Percentiles rank a stretch among this genome's conserved stretches.
Conservation (phyloP, 1,284 basidiomycete genomes). For the Moesziomyces parantarcticus region DNA sequence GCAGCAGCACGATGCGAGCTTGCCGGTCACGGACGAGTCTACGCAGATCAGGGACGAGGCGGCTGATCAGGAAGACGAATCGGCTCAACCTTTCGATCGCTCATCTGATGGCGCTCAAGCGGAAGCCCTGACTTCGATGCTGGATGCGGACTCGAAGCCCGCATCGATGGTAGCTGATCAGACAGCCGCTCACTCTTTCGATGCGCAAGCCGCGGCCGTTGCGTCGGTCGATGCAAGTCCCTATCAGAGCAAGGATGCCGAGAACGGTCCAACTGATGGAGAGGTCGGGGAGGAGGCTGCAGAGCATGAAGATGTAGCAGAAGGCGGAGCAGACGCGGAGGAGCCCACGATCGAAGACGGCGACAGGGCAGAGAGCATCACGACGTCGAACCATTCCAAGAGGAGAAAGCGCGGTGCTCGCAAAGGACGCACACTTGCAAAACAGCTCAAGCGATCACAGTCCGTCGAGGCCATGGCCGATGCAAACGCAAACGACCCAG, state of each 20-base stretch:
- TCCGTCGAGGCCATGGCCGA: conserved; percentile 48
- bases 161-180: too few species aligned
- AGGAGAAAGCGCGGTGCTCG: conserved; percentile 55
- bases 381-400: conserved; percentile 50
- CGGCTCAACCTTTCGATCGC: too few species aligned
- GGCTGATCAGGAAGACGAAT: not conserved
- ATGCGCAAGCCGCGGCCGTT: not conserved
- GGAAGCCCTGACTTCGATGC: too few species aligned
- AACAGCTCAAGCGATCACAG: conserved; percentile 55
- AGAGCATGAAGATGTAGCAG: conserved; percentile 10
- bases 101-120: too few species aligned
- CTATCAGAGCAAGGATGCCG: conserved; percentile 4
- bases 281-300: not conserved
- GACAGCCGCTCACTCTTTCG: not conserved
- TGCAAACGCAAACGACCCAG: conserved; percentile 24
- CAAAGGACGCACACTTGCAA: conserved; percentile 52
- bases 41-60: not conserved
- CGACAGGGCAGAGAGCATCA: conserved; percentile 28
- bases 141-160: too few species aligned
- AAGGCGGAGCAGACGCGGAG: conserved; percentile 4
- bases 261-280: not conserved
- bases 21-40: not conserved
- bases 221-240: not conserved
- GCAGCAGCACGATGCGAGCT: not conserved
- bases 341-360: conserved; percentile 3